Base-by-base conservation (phyloP, 306 rosid species). In the Oxytropis ochrocephala region DNA sequence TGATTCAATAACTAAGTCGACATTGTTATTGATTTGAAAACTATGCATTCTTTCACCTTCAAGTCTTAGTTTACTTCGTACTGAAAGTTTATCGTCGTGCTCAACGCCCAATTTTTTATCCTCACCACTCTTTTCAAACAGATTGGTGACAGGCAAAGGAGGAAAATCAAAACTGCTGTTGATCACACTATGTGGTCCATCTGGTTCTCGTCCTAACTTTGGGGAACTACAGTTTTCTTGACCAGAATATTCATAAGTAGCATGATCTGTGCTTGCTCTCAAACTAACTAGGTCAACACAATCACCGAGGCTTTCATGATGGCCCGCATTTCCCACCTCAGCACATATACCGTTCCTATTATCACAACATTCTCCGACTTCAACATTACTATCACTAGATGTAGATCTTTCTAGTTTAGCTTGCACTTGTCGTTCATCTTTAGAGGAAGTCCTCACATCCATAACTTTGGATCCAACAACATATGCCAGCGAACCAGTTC, bases 401-500 rank as follows among this genome's bases (percentile, higher is more conserved):
- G 80, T 75, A 82, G 86, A 73, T 67, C 65, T 80, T 81, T 78
- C 92, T 82, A 47, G 59, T 66, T 85, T 73, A 67, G 79, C 64
- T 58, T 81, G 84, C 33, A 75, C 64, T 62, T 67, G 57, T 51
- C 39, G 64, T 17, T 77, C 84, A 71, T 81, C 84, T 80, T 81
- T 90, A 53, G 98, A 83, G 43, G 84, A 72, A 44, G 90, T 86
- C 73, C 98, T 88, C 95, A 92, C 72, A 82, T 92, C 98, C 98
- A 92, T 84, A 51, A 92, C 89, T 81, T 86, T 89, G 77, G 96
- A 84, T 54, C 98, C 98, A 78, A 92, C 96, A 70, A 84, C 83
- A 84, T 88, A 88, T 65, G 96, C 96, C 82, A 92, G 84, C 1
- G 96, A 88, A 80, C 98, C 98, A 59, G 96, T 92, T 81, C 98